A percentile compares a stretch with the other conserved stretches of the same genome.
phyloP scores from a whole-genome alignment of 1,284 basidiomycete genomes.

The Neonothopanus nambi region DNA sequence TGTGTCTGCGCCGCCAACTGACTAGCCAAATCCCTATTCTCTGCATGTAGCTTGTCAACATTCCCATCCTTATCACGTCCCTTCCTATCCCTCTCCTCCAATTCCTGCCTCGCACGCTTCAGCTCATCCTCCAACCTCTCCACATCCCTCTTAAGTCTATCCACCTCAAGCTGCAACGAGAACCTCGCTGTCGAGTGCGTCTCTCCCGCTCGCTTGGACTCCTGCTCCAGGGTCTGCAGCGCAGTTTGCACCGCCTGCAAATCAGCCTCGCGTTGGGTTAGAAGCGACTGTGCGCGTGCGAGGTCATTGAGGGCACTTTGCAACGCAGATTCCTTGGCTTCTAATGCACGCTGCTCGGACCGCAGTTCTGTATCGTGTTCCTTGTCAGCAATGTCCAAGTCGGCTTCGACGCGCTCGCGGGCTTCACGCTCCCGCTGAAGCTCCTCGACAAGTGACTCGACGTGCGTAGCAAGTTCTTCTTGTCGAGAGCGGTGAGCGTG shows the following conservation, averaged over 20 bases:
- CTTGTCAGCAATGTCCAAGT: conserved; percentile 54
- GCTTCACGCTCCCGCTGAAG: conserved; percentile 56
- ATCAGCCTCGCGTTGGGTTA: conserved; percentile 72
- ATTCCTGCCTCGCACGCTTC: conserved; percentile 68
- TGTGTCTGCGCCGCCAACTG: conserved; percentile 84
- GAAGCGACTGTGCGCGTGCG: conserved; percentile 57
- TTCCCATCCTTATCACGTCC: conserved; percentile 68
- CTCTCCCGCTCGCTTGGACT: conserved; percentile 77
- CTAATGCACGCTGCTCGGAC: conserved; percentile 57
- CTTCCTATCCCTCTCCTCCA: conserved; percentile 67
- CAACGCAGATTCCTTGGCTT: conserved; percentile 67
- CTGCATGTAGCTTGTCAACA: conserved; percentile 73
- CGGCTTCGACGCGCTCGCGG: conserved; percentile 57
- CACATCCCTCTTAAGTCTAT: conserved; percentile 85
- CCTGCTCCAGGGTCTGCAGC: conserved; percentile 64
- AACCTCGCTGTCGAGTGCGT: conserved; percentile 81
- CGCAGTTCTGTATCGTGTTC: conserved; percentile 62
- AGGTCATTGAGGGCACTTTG: conserved; percentile 63
- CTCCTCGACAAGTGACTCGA: conserved; percentile 73
- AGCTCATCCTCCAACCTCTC: conserved; percentile 82
- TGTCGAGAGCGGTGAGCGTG: conserved; percentile 63
- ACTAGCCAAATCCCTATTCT: conserved; percentile 75
- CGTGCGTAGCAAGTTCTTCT: conserved; percentile 74
- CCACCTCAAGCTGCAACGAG: conserved; percentile 89
- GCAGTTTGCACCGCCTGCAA: conserved; percentile 73